phyloP scores from a whole-genome alignment of 2,329 filamentous ascomycete genomes.

The Pleomassaria siparia region DNA sequence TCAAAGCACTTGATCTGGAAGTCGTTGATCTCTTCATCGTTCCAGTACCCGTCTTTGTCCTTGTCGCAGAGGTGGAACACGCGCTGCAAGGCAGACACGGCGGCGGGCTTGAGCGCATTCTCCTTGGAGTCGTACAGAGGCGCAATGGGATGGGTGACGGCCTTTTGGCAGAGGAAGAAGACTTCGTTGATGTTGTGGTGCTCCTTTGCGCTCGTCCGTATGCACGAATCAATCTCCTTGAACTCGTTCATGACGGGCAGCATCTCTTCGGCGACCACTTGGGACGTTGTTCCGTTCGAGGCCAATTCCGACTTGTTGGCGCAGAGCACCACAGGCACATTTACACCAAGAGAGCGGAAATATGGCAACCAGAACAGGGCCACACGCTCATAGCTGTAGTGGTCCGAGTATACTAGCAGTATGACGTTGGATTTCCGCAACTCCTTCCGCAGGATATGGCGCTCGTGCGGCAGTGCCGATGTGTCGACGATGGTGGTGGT shows the following conservation, averaged over 20 bases:
- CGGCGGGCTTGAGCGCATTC: slow-evolving; percentile 78
- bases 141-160: slow-evolving; percentile 94
- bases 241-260: slow-evolving; percentile 97
- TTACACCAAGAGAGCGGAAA: slow-evolving; percentile 96
- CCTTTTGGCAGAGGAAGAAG: slow-evolving; percentile 97
- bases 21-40: slow-evolving; percentile 84
- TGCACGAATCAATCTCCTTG: slow-evolving; percentile 97
- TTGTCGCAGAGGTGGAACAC: slow-evolving; percentile 97
- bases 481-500: slow-evolving; percentile 98
- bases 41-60: slow-evolving; percentile 91
- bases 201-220: slow-evolving; percentile 87
- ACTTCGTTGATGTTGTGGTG: slow-evolving; percentile 92
- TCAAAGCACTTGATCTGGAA: slow-evolving; percentile 93
- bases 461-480: slow-evolving; percentile 89
- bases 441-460: slow-evolving; percentile 85
- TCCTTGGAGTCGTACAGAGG: slow-evolving; percentile 98
- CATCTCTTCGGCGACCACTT: slow-evolving; percentile 96
- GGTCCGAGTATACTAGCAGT: slow-evolving; percentile 92
- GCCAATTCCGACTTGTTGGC: slow-evolving; percentile 96
- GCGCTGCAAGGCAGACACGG: slow-evolving; percentile 79
- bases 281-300: slow-evolving; percentile 71
- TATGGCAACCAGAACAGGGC: slow-evolving; percentile 98
- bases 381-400: slow-evolving; percentile 98
- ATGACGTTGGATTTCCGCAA: slow-evolving; percentile 98
- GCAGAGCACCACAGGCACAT: slow-evolving; percentile 94